phyloP scores from a whole-genome alignment of 805 yeast genomes.

The Starmerella apis region DNA sequence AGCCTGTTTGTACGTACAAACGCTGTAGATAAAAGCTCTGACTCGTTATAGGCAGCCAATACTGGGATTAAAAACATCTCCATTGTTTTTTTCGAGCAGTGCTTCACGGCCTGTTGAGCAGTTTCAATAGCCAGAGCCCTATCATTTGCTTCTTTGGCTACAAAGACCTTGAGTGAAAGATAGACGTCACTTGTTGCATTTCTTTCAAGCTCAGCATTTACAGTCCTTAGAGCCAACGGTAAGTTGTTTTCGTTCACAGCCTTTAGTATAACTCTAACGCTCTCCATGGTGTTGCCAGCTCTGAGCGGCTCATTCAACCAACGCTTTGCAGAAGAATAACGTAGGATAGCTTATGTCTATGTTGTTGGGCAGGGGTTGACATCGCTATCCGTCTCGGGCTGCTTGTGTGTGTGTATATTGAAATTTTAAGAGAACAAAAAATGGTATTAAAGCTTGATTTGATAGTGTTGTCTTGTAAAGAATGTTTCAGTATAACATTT shows the following conservation, averaged over 20 bases:
- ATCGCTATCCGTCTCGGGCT: too few relatives aligned
- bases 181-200: slow-evolving; percentile 50
- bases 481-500: too few relatives aligned
- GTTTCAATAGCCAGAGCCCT: slow-evolving; percentile 12
- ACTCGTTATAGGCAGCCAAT: slow-evolving; percentile 24
- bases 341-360: background rate
- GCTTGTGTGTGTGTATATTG: too few relatives aligned
- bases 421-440: too few relatives aligned
- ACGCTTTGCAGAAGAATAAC: background rate
- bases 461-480: too few relatives aligned
- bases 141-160: slow-evolving; percentile 13
- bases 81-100: slow-evolving; percentile 16
- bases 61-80: slow-evolving; percentile 28
- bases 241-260: slow-evolving; percentile 47
- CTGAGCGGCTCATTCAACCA: background rate
- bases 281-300: slow-evolving; percentile 10
- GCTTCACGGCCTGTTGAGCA: slow-evolving; percentile 15
- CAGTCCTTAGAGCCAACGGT: slow-evolving; percentile 42
- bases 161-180: slow-evolving; percentile 21
- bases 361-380: background rate
- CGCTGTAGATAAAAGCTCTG: slow-evolving; percentile 27
- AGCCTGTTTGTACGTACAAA: slow-evolving; percentile 23
- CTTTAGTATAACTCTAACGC: slow-evolving; percentile 22
- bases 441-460: too few relatives aligned
- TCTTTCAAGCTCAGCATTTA: slow-evolving; percentile 42